Base-by-base conservation (phyloP, 2,329 filamentous ascomycete species). In the Xylaria hypoxylon region DNA sequence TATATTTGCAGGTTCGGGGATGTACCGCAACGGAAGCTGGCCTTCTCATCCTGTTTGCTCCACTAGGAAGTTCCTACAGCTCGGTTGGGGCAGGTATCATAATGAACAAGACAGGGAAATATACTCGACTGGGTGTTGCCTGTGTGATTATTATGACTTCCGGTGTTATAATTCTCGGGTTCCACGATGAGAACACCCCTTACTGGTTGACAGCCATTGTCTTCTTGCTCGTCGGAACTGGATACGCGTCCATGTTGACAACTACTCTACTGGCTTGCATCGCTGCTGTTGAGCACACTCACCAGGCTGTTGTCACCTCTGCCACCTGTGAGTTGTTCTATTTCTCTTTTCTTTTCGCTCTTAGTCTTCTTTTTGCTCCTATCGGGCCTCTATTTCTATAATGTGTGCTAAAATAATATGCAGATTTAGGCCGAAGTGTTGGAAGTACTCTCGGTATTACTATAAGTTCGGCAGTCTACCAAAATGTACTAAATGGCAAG, bases 301-400 rank as follows among this genome's bases (percentile, higher is more conserved):
- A 64, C 47, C 62, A 64, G 48, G 62, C 62, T 24, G 62, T 64
- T 15, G 62, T 64, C 15, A 64, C 62, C 1, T 64, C 62, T 10
- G 59, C 47, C 26, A 64, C 62, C n/a, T 64, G 62, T 64, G 53
- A 64, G 62, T 33, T 17, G 35, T 33, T 10, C 24, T 2, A 24
- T 33, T 5, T 8, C 5, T 2, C 11, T 24, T 45, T 8, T 26
- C 38, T 28, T 5, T 48, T 5, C 4, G 15, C 2, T n/a, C n/a
- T n/a, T n/a, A n/a, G n/a, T 24, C 35, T 8, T 26, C 38, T 28
- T 31, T 31, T 31, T 31, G 28, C 28, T 31, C 28, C 7, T 33
- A 33, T 33, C 5, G 10, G 31, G 5, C 31, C 31, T 8, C n/a
- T n/a, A n/a, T 3, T 33, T 33, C 2, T 33, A 33, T 4, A 33